Conservation (phyloP, 2,329 filamentous ascomycete genomes). For the Fusarium coffeatum region DNA sequence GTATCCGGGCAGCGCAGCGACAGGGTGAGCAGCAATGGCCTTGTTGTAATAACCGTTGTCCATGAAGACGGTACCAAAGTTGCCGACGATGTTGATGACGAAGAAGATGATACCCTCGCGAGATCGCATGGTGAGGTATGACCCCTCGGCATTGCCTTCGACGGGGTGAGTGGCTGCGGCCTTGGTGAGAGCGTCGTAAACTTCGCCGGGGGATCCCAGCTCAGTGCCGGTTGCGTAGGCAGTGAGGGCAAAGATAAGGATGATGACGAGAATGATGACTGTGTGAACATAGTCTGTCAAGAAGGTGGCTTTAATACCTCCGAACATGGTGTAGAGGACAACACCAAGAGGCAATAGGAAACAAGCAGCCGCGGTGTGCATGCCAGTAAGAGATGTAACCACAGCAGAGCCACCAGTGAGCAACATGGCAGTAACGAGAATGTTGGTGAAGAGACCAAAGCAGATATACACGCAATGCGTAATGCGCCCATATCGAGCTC, state of each 20-base stretch:
- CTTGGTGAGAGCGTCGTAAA: slow-evolving; percentile 81
- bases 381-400: slow-evolving; percentile 57
- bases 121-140: slow-evolving; percentile 84
- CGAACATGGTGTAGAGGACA: slow-evolving; percentile 74
- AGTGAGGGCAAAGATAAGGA: slow-evolving; percentile 86
- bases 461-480: slow-evolving; percentile 84
- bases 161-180: slow-evolving; percentile 79
- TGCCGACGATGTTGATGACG: slow-evolving; percentile 86
- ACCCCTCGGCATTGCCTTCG: slow-evolving; percentile 81
- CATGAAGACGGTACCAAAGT: slow-evolving; percentile 86
- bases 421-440: slow-evolving; percentile 89
- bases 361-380: slow-evolving; percentile 79
- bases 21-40: slow-evolving; percentile 87
- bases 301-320: slow-evolving; percentile 88
- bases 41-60: slow-evolving; percentile 94
- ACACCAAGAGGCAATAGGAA: slow-evolving; percentile 86
- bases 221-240: slow-evolving; percentile 79
- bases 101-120: slow-evolving; percentile 86
- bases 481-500: slow-evolving; percentile 74
- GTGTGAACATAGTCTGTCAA: slow-evolving; percentile 87
- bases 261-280: slow-evolving; percentile 84
- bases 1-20: slow-evolving; percentile 88
- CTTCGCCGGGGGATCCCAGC: slow-evolving; percentile 78
- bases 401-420: slow-evolving; percentile 81
- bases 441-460: slow-evolving; percentile 86